Conservation (phyloP, 805 yeast genomes). For the Ogataea trehalophila region DNA sequence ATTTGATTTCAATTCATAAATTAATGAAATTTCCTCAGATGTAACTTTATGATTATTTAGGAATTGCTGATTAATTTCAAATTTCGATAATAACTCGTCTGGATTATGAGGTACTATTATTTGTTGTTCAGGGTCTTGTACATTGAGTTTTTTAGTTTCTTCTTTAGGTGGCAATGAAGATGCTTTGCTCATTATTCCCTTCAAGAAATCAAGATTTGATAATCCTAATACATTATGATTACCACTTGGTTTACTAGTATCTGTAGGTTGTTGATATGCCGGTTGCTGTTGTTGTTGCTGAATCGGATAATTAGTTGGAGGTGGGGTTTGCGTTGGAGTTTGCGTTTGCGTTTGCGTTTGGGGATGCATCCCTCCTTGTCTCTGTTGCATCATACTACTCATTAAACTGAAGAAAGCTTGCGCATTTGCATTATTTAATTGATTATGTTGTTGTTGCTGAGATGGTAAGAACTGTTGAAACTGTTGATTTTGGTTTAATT, state of each 20-base stretch:
- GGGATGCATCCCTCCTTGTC: constrained; percentile 3
- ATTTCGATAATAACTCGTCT: constrained; percentile 17
- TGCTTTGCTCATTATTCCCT: constrained; percentile 12
- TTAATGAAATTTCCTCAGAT: constrained; percentile 28
- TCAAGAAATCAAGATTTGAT: constrained; percentile 11
- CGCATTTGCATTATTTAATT: constrained; percentile 11
- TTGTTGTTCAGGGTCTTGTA: background rate
- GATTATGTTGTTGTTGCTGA: background rate
- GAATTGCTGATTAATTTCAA: constrained; percentile 31
- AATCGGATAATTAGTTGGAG: background rate
- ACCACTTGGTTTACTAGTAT: background rate
- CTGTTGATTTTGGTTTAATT: constrained; percentile 7
- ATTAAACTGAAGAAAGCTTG: constrained; percentile 23
- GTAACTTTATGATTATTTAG: constrained; percentile 35
- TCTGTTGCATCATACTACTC: constrained; percentile 16
- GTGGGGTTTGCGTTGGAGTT: constrained; percentile 5
- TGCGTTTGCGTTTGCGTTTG: background rate
- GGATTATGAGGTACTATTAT: constrained; percentile 5
- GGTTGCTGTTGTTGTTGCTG: constrained; percentile 1
- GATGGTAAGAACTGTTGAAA: background rate
- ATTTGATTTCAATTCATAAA: constrained; percentile 60
- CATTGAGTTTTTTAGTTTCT: too few relatives aligned
- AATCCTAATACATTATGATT: constrained; percentile 7
- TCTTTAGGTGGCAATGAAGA: background rate
- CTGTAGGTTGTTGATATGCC: background rate